These are phyloP conservation scores for Secale cereale DNA, from an alignment of 176 grass and related monocot genomes.

Conservation along the genomic window DNA sequence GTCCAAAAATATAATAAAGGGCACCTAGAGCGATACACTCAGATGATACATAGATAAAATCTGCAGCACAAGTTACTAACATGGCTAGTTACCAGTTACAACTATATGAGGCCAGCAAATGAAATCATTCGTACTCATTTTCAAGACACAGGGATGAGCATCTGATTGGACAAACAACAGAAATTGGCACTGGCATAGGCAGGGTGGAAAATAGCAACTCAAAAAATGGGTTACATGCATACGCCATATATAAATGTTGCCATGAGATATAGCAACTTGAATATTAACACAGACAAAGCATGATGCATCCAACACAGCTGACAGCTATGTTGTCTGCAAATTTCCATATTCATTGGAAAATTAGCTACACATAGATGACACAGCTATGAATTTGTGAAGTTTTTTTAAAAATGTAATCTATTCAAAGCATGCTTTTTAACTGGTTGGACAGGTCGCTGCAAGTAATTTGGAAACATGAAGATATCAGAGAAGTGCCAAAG, in stretches of 20 bases:
- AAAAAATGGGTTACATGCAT: not conserved
- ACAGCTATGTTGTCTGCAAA: not conserved
- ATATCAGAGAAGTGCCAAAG: not conserved
- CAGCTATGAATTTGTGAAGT: not conserved
- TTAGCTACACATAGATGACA: not conserved
- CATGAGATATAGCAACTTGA: not conserved
- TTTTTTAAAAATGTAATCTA: not conserved
- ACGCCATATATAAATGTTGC: not conserved
- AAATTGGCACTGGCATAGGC: constrained; percentile 11
- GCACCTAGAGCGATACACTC: not conserved
- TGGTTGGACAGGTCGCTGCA: not conserved
- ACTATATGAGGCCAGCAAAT: constrained; percentile 2
- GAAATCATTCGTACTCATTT: not conserved
- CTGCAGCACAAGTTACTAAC: not conserved
- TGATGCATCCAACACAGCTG: no score
- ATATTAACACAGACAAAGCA: not conserved
- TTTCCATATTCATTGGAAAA: not conserved
- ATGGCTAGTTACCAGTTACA: not conserved
- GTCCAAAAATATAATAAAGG: not conserved
- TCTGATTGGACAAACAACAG: constrained; percentile 7
- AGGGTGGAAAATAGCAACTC: not conserved
- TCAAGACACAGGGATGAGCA: constrained; percentile 4
- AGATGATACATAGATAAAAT: constrained; percentile 7
- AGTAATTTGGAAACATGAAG: constrained; percentile 15
- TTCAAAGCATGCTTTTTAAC: not conserved